These are phyloP conservation scores for Penicillium macrosclerotiorum DNA, from an alignment of 495 filamentous ascomycete species.

Conservation along the genomic window DNA sequence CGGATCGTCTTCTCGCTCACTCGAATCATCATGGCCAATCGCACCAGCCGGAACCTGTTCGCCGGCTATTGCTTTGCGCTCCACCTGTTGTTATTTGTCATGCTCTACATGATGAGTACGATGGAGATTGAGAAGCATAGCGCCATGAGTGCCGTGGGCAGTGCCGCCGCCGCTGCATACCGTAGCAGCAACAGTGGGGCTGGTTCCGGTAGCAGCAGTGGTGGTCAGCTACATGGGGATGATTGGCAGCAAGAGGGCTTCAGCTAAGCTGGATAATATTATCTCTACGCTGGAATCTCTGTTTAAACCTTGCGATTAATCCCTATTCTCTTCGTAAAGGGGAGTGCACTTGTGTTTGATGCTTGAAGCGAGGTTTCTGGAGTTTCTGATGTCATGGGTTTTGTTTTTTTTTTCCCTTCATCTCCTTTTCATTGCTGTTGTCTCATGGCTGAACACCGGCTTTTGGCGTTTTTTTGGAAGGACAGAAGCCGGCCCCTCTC, in stretches of 20 bases:
- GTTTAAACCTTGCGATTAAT: too few relatives aligned
- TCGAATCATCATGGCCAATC: slow-evolving; percentile 82
- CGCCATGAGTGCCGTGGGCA: slow-evolving; percentile 44
- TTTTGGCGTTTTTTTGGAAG: slow-evolving; percentile 22
- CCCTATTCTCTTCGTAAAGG: too few relatives aligned
- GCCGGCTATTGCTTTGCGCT: slow-evolving; percentile 89
- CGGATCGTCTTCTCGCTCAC: slow-evolving; percentile 87
- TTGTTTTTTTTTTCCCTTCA: too few relatives aligned
- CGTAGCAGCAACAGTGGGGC: slow-evolving; percentile 24
- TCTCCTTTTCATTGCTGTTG: too few relatives aligned
- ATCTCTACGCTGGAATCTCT: not conserved
- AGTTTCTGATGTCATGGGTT: slow-evolving; percentile 16
- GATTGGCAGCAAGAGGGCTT: slow-evolving; percentile 66
- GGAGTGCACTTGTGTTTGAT: slow-evolving; percentile 10
- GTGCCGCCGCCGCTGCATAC: slow-evolving; percentile 44
- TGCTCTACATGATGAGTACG: slow-evolving; percentile 81
- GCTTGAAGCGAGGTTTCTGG: slow-evolving; percentile 20
- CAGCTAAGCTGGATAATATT: slow-evolving; percentile 26
- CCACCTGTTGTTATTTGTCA: slow-evolving; percentile 80
- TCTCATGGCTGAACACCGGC: slow-evolving; percentile 12
- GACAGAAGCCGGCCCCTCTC: too few relatives aligned
- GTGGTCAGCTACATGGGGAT: slow-evolving; percentile 47
- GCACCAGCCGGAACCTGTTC: slow-evolving; percentile 90
- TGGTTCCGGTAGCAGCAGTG: slow-evolving; percentile 32
- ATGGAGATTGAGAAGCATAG: slow-evolving; percentile 56